Conservation (phyloP, 192 early-diverging fungal genomes). For the Entomortierella chlamydospora region DNA sequence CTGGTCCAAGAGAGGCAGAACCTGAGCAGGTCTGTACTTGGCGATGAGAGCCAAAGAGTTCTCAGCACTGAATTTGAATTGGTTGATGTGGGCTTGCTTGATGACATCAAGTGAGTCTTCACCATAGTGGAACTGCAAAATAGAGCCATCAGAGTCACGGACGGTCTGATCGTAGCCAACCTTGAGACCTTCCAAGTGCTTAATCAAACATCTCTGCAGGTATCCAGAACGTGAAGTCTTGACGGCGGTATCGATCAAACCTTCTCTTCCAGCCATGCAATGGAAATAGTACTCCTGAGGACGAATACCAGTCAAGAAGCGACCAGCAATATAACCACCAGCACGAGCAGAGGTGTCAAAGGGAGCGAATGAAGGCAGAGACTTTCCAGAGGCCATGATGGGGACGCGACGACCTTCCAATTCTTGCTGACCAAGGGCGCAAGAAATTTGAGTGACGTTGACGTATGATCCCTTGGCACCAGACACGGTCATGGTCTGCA, state of each 20-base stretch:
- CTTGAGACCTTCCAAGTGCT: slow-evolving; percentile 94
- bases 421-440: slow-evolving; percentile 97
- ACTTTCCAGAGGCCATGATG: slow-evolving; percentile 97
- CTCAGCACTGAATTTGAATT: slow-evolving; percentile 94
- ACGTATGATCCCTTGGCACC: slow-evolving; percentile 98
- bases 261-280: slow-evolving; percentile 99
- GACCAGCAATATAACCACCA: slow-evolving; percentile 96
- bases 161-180: slow-evolving; percentile 99
- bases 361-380: slow-evolving; percentile 92
- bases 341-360: slow-evolving; percentile 92
- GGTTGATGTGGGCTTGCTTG: slow-evolving; percentile 89
- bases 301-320: slow-evolving; percentile 98
- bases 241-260: slow-evolving; percentile 99
- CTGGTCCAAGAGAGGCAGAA: slow-evolving; percentile 74
- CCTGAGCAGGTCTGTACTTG: slow-evolving; percentile 81
- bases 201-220: slow-evolving; percentile 98
- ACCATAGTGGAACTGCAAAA: slow-evolving; percentile 99
- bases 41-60: slow-evolving; percentile 87
- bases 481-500: slow-evolving; percentile 99
- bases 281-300: slow-evolving; percentile 94
- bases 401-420: slow-evolving; percentile 98
- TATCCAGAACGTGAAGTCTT: slow-evolving; percentile 99
- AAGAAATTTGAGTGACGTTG: slow-evolving; percentile 98
- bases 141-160: slow-evolving; percentile 92
- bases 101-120: slow-evolving; percentile 97